These are phyloP conservation scores for Calonectria ilicicola DNA, from an alignment of 2,329 filamentous ascomycete genomes.

Conservation along the genomic window DNA sequence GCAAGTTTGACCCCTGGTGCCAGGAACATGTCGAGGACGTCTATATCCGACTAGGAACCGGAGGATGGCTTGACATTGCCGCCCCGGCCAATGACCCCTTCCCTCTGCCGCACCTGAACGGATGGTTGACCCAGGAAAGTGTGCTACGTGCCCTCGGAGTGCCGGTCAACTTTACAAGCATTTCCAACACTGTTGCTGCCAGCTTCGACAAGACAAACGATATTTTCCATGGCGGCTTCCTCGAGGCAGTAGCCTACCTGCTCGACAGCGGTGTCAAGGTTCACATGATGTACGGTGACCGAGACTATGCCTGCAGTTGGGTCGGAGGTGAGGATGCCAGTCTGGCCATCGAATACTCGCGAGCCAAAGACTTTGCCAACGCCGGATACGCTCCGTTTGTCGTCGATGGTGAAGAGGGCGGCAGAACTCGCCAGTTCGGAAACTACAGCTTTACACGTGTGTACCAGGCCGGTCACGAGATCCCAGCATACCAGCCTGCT, in stretches of 20 bases:
- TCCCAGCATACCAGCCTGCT: constrained; percentile 70
- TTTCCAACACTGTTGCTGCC: constrained; percentile 54
- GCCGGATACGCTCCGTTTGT: constrained; percentile 79
- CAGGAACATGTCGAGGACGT: constrained; percentile 56
- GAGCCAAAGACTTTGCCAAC: constrained; percentile 57
- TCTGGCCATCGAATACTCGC: constrained; percentile 67
- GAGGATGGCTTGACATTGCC: constrained; percentile 71
- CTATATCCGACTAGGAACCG: constrained; percentile 62
- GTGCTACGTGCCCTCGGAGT: constrained; percentile 72
- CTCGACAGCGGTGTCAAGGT: constrained; percentile 74
- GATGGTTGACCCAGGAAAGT: constrained; percentile 70
- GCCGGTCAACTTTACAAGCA: constrained; percentile 67
- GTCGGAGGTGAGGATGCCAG: constrained; percentile 79
- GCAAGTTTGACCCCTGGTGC: constrained; percentile 9
- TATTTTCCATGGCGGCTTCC: constrained; percentile 63
- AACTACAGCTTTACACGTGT: constrained; percentile 77
- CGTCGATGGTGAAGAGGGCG: constrained; percentile 72
- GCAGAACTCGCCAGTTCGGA: constrained; percentile 79
- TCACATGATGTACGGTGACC: constrained; percentile 76
- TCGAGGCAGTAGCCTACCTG: constrained; percentile 67
- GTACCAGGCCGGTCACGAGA: constrained; percentile 74
- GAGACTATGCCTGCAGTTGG: constrained; percentile 73
- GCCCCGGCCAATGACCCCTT: constrained; percentile 69
- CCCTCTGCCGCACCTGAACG: constrained; percentile 69
- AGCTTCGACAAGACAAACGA: constrained; percentile 73